Evolutionary conservation across 768 basidiomycete species (phyloP).

Genomic region (Tephrocybe sp.): DNA sequence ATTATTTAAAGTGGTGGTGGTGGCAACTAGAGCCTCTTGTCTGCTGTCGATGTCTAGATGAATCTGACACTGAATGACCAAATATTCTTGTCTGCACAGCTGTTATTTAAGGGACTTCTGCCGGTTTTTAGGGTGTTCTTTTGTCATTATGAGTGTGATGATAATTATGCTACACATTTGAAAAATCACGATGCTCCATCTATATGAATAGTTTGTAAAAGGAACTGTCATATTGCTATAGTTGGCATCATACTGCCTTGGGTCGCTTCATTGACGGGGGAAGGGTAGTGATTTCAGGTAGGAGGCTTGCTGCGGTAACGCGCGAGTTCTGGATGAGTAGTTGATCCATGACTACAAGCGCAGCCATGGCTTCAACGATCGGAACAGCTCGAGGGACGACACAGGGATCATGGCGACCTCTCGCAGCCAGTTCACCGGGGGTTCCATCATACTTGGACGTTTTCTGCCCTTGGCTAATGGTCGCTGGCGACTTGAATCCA

Average conservation of each 20-base stretch:
- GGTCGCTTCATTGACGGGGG: slow-evolving; percentile 90
- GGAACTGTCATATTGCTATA: neutral
- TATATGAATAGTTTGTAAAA: neutral
- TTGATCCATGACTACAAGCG: slow-evolving; percentile 92
- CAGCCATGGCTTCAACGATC: slow-evolving; percentile 98
- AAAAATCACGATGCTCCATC: neutral
- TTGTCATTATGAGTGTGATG: slow-evolving; percentile 1
- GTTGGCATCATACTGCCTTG: neutral
- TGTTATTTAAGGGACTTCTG: neutral
- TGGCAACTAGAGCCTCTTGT: slow-evolving; percentile 66
- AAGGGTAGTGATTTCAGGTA: slow-evolving; percentile 86
- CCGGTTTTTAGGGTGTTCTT: slow-evolving; percentile 1
- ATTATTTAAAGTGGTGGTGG: slow-evolving; percentile 72
- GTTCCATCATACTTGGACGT: slow-evolving; percentile 96
- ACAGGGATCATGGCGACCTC: slow-evolving; percentile 95
- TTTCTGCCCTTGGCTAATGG: slow-evolving; percentile 87
- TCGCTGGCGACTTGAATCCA: slow-evolving; percentile 98
- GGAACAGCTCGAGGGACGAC: slow-evolving; percentile 96
- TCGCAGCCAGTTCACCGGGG: slow-evolving; percentile 80
- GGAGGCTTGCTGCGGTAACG: slow-evolving; percentile 63
- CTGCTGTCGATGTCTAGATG: slow-evolving; percentile 60
- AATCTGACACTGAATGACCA: slow-evolving; percentile 44
- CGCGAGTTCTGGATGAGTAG: slow-evolving; percentile 88
- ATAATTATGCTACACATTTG: neutral
- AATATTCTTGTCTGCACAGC: neutral